Percentiles rank a stretch among this genome's conserved stretches.
Conservation (phyloP, 225 moss, liverwort and hornwort species). For the Polytrichum commune region DNA sequence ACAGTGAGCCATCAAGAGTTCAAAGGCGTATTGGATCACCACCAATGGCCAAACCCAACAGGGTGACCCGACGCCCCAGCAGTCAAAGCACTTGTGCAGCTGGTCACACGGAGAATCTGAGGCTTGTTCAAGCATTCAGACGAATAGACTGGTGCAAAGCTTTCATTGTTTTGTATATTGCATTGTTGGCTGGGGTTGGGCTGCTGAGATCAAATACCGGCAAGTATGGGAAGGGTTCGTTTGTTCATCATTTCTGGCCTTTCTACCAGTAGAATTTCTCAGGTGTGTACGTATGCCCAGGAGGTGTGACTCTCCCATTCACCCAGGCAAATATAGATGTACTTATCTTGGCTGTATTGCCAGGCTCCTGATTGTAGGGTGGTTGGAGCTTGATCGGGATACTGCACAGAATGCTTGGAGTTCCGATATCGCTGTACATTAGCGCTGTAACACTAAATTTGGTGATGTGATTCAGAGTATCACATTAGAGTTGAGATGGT, state of each 20-base stretch:
- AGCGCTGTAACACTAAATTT: too few relatives aligned
- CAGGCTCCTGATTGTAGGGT: too few relatives aligned
- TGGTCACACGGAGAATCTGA: slow-evolving; percentile 14
- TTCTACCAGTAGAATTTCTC: slow-evolving; percentile 20
- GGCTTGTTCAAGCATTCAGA: slow-evolving; percentile 8
- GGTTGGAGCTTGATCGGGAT: too few relatives aligned
- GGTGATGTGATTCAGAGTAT: too few relatives aligned
- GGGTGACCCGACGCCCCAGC: slow-evolving; percentile 13
- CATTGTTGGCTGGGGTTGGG: slow-evolving; percentile 33
- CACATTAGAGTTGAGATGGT: too few relatives aligned
- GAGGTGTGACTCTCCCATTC: too few relatives aligned
- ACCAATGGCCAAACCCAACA: slow-evolving; percentile 4
- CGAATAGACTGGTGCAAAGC: slow-evolving; percentile 42
- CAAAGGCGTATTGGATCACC: slow-evolving; percentile 17
- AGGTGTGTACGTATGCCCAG: neutral
- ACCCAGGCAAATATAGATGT: too few relatives aligned
- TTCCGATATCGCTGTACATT: too few relatives aligned
- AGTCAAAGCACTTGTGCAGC: slow-evolving; percentile 7
- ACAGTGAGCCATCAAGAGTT: slow-evolving; percentile 32
- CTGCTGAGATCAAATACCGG: slow-evolving; percentile 24
- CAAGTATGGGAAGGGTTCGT: slow-evolving; percentile 27
- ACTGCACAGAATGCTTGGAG: too few relatives aligned
- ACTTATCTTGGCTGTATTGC: too few relatives aligned
- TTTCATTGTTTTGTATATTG: slow-evolving; percentile 34
- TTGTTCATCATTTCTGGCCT: slow-evolving; percentile 24